Evolutionary conservation across 257 asterid genomes (phyloP), one percentile per base, ranked within the genome.

Genomic region (Solanum bulbocastanum): DNA sequence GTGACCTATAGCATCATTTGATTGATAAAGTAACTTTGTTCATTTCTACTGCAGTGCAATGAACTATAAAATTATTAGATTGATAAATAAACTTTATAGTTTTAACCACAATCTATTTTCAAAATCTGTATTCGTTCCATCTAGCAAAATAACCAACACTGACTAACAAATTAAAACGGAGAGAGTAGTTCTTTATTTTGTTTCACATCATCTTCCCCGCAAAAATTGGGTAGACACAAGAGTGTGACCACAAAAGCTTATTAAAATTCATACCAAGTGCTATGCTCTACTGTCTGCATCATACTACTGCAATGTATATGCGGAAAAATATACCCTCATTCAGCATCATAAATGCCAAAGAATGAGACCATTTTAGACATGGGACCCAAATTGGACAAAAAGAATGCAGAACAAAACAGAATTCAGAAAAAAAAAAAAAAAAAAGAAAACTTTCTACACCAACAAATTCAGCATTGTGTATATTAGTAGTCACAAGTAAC

Each of bases 141-240:
- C 84, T 79, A 42, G 84, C 16, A 16, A 42, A 25, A 79, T 44
- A 79, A 42, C 25, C 84, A 1, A 42, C 62, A 16, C 35, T 27
- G 69, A 60, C 69, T 22, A 23, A 60, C 69, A 60, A 60, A 60
- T 60, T 60, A 13, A 23, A 22, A 60, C 1, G 25, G 13, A 20
- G 68, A 22, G 27, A 60, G 68, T 60, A 14, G 56, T 83, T 90
- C 87, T 86, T 86, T 90, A 90, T 87, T 58, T 36, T 85, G 69
- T 87, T 91, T 83, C 90, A 72, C 87, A 82, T 72, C 85, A 78
- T 86, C 1, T 90, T 68, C 82, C 69, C 85, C 68, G 86, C 90
- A 90, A 87, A 92, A 87, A 93, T 92, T 90, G 89, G 90, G 95
- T 81, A 88, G 90, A 87, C 94, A 93, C 92, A 91, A 89, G 46